Percentiles rank a stretch among this genome's conserved stretches.
These are phyloP conservation scores for Ganoderma boninense DNA, from an alignment of 1,284 basidiomycete genomes.

Conservation along the genomic window DNA sequence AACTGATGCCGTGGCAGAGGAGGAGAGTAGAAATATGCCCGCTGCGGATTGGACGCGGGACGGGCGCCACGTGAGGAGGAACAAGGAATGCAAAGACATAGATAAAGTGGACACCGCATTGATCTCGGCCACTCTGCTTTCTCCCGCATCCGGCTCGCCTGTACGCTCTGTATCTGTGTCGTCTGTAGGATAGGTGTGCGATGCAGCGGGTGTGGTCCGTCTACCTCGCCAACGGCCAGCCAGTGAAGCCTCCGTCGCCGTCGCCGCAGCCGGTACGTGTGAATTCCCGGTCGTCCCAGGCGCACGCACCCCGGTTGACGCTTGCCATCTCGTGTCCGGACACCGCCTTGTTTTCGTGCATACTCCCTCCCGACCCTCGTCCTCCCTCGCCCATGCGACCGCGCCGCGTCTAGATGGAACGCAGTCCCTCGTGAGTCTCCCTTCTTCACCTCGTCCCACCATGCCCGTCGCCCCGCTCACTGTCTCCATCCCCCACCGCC, in stretches of 20 bases:
- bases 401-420: constrained; percentile 40
- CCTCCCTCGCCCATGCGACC: constrained; percentile 29
- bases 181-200: constrained; percentile 22
- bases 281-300: constrained; percentile 20
- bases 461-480: constrained; percentile 18
- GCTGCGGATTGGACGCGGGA: neutral
- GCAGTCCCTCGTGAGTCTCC: constrained; percentile 35
- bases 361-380: constrained; percentile 13
- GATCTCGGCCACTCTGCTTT: neutral
- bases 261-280: constrained; percentile 36
- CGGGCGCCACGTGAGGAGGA: neutral
- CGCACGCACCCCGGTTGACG: constrained; percentile 22
- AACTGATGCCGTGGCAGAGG: neutral
- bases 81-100: constrained; percentile 2
- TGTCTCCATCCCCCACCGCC: constrained; percentile 9
- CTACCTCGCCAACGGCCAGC: constrained; percentile 47
- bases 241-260: constrained; percentile 13
- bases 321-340: constrained; percentile 17
- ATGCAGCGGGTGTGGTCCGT: constrained; percentile 63
- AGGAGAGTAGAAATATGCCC: neutral
- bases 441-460: constrained; percentile 10
- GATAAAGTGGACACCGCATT: neutral
- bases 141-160: neutral
- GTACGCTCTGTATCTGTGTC: constrained; percentile 3
- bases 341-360: constrained; percentile 21